Evolutionary conservation across 2,329 filamentous ascomycete genomes (phyloP), one percentile per base, ranked within the genome.

Genomic region (Fusarium sp.): DNA sequence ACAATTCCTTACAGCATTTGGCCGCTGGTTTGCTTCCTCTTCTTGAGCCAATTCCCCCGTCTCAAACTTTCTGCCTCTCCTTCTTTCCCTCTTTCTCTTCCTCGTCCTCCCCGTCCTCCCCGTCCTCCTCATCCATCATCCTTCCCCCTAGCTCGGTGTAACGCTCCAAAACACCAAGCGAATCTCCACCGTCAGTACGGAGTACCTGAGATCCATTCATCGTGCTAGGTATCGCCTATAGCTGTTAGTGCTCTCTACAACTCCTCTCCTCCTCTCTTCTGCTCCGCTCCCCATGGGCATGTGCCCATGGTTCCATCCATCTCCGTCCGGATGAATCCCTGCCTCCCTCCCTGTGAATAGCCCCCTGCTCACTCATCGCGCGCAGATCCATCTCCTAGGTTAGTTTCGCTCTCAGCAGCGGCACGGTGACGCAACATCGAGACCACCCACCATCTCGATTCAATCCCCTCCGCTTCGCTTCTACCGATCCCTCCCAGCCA

Each of bases 391-490:
- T 63, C 52, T 63, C 60, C 63, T 63, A 43, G 60, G 60, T 49
- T 63, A 63, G 59, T 45, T 54, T 71, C 64, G 30, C 34, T 57
- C 63, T 71, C 60, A 71, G 66, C 68, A 61, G 62, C 66, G 62
- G 70, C 65, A 65, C 59, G 56, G 68, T 73, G 71, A 74, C 72
- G 71, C 71, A 72, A 73, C 66, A 66, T 66, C 67, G 59, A 70
- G 64, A 68, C 69, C 59, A 72, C 70, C 34, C 53, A 64, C 53
- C 69, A 68, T 67, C 70, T 68, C 56, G 54, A 67, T 68, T 67
- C 56, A 53, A 58, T 67, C 61, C 56, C 44, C 54, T 62, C 64
- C 49, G 67, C 63, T 54, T 69, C 67, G 58, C 66, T 69, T 57
- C 54, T 67, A 56, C 69, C 67, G 64, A 65, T 54, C 40, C 39